Conservation (phyloP, 371 early-diverging fungal genomes). For the Actinomucor elegans region DNA sequence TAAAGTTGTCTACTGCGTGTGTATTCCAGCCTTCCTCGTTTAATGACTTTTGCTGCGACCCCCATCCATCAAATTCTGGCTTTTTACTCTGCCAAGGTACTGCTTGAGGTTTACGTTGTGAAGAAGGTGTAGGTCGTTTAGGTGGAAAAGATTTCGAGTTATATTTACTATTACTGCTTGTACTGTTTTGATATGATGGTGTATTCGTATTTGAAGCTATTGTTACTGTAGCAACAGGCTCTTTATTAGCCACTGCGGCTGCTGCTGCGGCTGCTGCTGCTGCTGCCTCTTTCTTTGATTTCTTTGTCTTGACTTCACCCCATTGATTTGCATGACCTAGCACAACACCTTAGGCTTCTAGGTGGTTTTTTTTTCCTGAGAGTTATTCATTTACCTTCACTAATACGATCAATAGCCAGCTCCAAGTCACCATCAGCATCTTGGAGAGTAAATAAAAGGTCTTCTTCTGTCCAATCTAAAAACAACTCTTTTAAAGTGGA, state of each 20-base stretch:
- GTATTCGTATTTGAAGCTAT: not conserved
- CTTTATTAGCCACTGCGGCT: constrained; percentile 13
- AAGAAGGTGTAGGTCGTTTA: not conserved
- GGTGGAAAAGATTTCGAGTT: not conserved
- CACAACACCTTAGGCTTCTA: no score
- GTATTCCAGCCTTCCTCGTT: constrained; percentile 81
- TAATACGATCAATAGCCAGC: constrained; percentile 75
- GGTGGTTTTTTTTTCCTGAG: not conserved
- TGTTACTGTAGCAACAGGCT: no score
- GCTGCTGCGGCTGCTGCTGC: constrained; percentile 34
- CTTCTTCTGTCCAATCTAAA: constrained; percentile 87
- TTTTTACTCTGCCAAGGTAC: constrained; percentile 1
- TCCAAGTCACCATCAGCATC: constrained; percentile 89
- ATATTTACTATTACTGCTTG: not conserved
- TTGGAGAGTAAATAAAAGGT: constrained; percentile 78
- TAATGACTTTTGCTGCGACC: not conserved
- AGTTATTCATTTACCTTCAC: constrained; percentile 65
- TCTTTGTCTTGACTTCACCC: constrained; percentile 90
- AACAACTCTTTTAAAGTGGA: constrained; percentile 79
- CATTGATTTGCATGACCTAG: constrained; percentile 86
- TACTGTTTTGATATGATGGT: constrained; percentile 7
- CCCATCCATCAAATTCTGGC: constrained; percentile 1
- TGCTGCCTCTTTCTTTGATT: constrained; percentile 51
- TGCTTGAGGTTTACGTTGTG: not conserved
- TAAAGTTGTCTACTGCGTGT: not conserved